Evolutionary conservation across 192 early-diverging fungal species (phyloP).

Genomic region (Podochytrium sp.): DNA sequence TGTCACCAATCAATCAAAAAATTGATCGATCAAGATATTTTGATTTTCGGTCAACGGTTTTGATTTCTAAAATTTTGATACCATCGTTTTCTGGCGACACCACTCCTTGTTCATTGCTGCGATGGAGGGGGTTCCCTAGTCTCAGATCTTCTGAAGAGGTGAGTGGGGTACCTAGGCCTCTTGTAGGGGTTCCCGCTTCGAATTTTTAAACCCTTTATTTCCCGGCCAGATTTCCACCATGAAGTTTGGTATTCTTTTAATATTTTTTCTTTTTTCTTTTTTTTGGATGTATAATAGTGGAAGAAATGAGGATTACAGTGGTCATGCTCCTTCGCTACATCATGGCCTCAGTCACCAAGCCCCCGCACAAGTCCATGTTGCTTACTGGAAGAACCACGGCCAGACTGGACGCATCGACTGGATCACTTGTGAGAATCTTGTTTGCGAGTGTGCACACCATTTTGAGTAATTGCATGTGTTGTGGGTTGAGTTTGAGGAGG

Average conservation of each 20-base stretch:
- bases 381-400: constrained; percentile 19
- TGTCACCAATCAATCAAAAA: no score
- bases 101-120: no score
- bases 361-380: constrained; percentile 5
- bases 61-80: neutral
- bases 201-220: neutral
- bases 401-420: constrained; percentile 10
- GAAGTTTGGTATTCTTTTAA: neutral
- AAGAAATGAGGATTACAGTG: neutral
- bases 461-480: neutral
- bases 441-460: neutral
- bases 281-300: no score
- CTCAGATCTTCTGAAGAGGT: no score
- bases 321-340: neutral
- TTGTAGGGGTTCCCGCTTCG: neutral
- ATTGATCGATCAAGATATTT: no score
- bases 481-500: neutral
- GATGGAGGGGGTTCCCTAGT: no score
- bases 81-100: no score
- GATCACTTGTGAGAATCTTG: constrained; percentile 18
- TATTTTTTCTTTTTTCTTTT: neutral
- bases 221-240: neutral
- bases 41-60: no score
- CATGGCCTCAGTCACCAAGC: neutral
- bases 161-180: no score